A percentile compares a stretch with the other conserved stretches of the same genome.
Conservation (phyloP, 345 rosid species). For the Hypericum androsaemum region DNA sequence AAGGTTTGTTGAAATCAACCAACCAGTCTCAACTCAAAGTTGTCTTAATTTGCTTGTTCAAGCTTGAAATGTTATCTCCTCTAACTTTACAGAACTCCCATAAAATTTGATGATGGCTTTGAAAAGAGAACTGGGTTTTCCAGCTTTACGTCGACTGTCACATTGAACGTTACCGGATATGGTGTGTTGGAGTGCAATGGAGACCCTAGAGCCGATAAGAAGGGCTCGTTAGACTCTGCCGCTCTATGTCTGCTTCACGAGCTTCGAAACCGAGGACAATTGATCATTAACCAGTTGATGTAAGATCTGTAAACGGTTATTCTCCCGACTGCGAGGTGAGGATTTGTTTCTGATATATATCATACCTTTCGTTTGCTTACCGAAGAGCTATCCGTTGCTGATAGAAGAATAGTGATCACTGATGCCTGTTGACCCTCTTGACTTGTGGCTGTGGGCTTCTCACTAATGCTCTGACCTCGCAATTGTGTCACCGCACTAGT, state of each 20-base stretch:
- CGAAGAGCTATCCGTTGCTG: too few species aligned
- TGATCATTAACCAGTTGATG: conserved; percentile 22
- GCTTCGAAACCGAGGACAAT: conserved; percentile 41
- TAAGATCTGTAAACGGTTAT: too few species aligned
- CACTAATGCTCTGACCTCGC: too few species aligned
- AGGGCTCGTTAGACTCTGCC: conserved; percentile 73
- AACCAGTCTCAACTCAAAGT: background rate
- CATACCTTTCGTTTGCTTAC: too few species aligned
- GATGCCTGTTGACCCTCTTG: too few species aligned
- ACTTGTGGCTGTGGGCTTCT: too few species aligned
- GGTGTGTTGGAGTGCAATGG: conserved; percentile 47
- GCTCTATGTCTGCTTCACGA: conserved; percentile 44
- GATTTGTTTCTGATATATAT: too few species aligned
- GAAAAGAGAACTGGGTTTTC: conserved; percentile 31
- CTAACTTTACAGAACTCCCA: conserved; percentile 30
- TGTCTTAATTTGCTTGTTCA: background rate
- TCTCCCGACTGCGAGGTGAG: too few species aligned
- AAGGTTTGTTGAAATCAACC: conserved; percentile 22
- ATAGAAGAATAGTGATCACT: too few species aligned
- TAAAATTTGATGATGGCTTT: conserved; percentile 35
- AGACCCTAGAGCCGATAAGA: conserved; percentile 69
- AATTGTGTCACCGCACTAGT: too few species aligned
- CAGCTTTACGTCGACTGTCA: conserved; percentile 45
- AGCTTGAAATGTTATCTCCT: conserved; percentile 1
- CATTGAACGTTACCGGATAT: conserved; percentile 36